phyloP scores from a whole-genome alignment of 139 green algal genomes.

The Coelastrella sp. region DNA sequence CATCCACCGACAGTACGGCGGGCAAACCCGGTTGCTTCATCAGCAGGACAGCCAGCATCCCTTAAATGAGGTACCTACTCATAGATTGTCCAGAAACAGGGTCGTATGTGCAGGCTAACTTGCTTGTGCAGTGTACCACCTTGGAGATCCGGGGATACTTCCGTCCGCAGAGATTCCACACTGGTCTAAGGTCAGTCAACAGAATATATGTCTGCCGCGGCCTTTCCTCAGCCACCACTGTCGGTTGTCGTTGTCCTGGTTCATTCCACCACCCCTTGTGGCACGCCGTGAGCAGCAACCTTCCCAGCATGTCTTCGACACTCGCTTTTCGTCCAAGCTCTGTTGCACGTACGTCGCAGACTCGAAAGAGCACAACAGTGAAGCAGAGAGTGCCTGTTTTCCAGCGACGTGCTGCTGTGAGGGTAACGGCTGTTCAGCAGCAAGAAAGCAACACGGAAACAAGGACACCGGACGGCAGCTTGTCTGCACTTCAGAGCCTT shows the following conservation, averaged over 20 bases:
- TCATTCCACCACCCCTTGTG: too few relatives aligned
- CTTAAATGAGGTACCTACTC: too few relatives aligned
- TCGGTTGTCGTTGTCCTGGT: too few relatives aligned
- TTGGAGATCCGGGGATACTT: background rate
- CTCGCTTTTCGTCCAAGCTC: background rate
- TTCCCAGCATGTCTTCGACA: background rate
- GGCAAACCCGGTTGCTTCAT: too few relatives aligned
- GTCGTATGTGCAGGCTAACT: too few relatives aligned
- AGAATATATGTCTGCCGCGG: too few relatives aligned
- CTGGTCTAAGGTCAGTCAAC: too few relatives aligned
- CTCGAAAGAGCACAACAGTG: background rate
- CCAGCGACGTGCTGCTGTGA: background rate
- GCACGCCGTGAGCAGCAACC: background rate
- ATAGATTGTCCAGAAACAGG: too few relatives aligned
- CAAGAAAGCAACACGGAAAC: background rate
- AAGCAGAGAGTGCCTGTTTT: background rate
- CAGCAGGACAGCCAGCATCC: too few relatives aligned
- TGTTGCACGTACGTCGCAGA: background rate
- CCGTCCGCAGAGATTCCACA: background rate
- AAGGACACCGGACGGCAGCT: background rate
- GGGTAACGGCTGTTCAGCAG: background rate
- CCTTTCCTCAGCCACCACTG: too few relatives aligned
- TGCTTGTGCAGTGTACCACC: too few relatives aligned
- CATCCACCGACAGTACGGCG: too few relatives aligned
- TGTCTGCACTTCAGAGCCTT: background rate